Conservation (phyloP, 495 filamentous ascomycete species). For the Cetradonia linearis region DNA sequence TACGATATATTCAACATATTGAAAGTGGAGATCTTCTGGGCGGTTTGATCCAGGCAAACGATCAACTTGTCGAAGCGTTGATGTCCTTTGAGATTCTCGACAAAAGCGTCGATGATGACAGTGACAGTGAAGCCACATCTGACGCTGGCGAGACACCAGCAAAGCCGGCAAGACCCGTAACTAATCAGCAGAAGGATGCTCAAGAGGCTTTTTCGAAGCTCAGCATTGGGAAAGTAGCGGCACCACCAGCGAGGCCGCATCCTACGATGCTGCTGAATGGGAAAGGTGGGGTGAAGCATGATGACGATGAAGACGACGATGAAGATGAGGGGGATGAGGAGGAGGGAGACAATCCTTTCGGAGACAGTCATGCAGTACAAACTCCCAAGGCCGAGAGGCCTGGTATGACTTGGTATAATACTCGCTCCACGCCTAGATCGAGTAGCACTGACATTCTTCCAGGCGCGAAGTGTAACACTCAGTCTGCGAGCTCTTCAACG, state of each 20-base stretch:
- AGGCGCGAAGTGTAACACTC: slow-evolving; percentile 5
- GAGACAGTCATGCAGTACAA: slow-evolving; percentile 61
- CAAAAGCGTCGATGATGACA: slow-evolving; percentile 92
- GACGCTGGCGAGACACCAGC: slow-evolving; percentile 44
- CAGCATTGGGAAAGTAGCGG: slow-evolving; percentile 36
- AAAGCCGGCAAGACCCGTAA: slow-evolving; percentile 17
- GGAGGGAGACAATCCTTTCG: slow-evolving; percentile 68
- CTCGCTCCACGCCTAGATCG: neutral
- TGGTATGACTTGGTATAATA: slow-evolving; percentile 43
- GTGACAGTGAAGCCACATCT: slow-evolving; percentile 66
- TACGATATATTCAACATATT: slow-evolving; percentile 83
- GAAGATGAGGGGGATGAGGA: slow-evolving; percentile 41
- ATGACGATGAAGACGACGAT: slow-evolving; percentile 41
- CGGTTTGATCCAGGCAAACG: slow-evolving; percentile 69
- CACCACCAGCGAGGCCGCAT: slow-evolving; percentile 17
- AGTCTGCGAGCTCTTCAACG: too few relatives aligned
- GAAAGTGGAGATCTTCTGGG: slow-evolving; percentile 75
- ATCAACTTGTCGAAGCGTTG: slow-evolving; percentile 78
- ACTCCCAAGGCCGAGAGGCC: slow-evolving; percentile 46
- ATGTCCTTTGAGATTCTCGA: slow-evolving; percentile 93
- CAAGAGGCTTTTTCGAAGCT: slow-evolving; percentile 36
- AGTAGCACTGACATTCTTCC: neutral
- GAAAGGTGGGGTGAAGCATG: slow-evolving; percentile 9
- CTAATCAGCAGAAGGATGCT: slow-evolving; percentile 18
- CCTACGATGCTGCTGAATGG: slow-evolving; percentile 21